Conservation (phyloP, 179 eudicot species). For the Monotropa hypopitys region DNA sequence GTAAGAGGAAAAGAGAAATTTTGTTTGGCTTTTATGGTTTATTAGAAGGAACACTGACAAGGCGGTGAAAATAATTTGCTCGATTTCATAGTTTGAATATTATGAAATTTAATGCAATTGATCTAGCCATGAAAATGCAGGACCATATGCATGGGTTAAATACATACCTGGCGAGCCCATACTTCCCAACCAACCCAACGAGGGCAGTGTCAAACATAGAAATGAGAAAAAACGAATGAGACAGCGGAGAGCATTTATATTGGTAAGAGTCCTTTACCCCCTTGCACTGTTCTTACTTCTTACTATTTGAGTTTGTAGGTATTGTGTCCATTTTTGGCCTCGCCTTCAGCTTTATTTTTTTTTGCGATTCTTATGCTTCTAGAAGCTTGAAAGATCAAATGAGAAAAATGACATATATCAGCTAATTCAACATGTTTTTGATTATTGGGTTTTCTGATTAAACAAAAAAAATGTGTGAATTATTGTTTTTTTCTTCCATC, state of each 20-base stretch:
- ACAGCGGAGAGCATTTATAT: constrained; percentile 51
- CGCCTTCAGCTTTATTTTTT: background rate
- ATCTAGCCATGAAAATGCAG: constrained; percentile 26
- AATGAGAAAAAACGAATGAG: constrained; percentile 71
- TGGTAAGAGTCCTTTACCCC: constrained; percentile 30
- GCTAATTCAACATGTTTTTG: background rate
- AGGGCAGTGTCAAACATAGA: constrained; percentile 78
- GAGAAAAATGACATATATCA: background rate
- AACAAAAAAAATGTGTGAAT: background rate
- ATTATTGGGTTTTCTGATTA: background rate
- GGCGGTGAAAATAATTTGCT: background rate
- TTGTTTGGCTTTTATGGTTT: background rate
- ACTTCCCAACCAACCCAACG: constrained; percentile 68
- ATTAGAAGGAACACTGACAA: background rate
- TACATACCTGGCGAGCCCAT: constrained; percentile 58
- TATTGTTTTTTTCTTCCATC: too few relatives aligned
- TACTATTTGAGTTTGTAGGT: background rate
- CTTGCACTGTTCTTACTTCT: background rate
- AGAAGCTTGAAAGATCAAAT: background rate
- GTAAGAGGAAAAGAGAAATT: background rate
- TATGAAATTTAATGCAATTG: background rate
- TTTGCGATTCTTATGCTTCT: background rate
- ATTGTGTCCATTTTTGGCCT: background rate
- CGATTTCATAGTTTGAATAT: background rate
- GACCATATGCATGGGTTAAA: constrained; percentile 94